phyloP scores from a whole-genome alignment of 148 eudicot genomes.

The Chenopodium suecicum region DNA sequence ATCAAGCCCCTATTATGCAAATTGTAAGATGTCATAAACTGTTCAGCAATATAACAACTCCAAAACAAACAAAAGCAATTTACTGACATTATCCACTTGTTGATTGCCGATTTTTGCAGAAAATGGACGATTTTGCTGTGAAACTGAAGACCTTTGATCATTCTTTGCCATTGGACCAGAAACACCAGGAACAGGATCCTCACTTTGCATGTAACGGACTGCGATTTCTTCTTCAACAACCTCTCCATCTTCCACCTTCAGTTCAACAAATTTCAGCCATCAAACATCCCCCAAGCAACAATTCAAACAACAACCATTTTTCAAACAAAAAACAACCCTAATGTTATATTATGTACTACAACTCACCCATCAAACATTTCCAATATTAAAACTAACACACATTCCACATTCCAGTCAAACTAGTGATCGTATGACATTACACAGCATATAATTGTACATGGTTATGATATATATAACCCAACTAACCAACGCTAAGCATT shows the following conservation, averaged over 20 bases:
- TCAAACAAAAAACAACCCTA: background rate
- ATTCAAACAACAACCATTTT: background rate
- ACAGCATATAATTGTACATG: too few species aligned
- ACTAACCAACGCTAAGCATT: too few species aligned
- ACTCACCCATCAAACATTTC: too few species aligned
- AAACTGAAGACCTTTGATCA: slow-evolving; percentile 42
- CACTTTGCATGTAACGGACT: slow-evolving; percentile 30
- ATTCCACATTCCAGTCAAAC: too few species aligned
- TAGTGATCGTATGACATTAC: too few species aligned
- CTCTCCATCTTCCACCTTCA: slow-evolving; percentile 78
- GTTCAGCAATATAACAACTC: too few species aligned
- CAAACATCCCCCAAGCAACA: slow-evolving; percentile 1
- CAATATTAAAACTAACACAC: too few species aligned
- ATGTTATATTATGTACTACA: background rate
- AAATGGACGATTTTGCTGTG: slow-evolving; percentile 27
- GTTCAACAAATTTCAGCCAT: slow-evolving; percentile 1
- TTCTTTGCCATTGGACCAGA: slow-evolving; percentile 26
- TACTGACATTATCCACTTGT: slow-evolving; percentile 52
- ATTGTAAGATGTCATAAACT: too few species aligned
- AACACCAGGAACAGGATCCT: slow-evolving; percentile 34
- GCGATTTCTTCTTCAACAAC: slow-evolving; percentile 42
- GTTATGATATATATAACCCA: too few species aligned
- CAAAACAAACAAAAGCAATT: background rate
- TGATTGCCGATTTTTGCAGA: slow-evolving; percentile 47
- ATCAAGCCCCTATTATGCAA: slow-evolving; percentile 53